Percentiles rank a stretch among this genome's conserved stretches.
Conservation (phyloP, 106 monocot genomes). For the Dioscorea dumetorum region DNA sequence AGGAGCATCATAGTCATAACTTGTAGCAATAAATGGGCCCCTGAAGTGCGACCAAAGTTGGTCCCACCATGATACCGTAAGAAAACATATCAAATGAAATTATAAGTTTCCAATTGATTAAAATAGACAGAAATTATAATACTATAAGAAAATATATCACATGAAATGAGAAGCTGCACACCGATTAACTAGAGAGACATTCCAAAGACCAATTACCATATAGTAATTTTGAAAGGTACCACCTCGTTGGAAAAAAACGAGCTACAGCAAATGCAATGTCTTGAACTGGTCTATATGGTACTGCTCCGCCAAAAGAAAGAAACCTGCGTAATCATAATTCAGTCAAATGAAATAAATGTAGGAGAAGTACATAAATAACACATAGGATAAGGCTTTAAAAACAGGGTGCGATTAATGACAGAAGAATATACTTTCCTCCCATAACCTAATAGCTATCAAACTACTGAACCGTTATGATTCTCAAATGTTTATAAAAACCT, state of each 20-base stretch:
- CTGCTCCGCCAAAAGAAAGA: constrained; percentile 65
- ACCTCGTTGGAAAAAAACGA: constrained; percentile 88
- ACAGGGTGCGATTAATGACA: no score
- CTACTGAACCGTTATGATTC: no score
- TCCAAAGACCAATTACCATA: constrained; percentile 44
- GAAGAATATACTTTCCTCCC: no score
- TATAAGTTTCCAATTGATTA: background rate
- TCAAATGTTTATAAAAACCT: constrained; percentile 1
- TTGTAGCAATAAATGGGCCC: constrained; percentile 97
- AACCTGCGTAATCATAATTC: constrained; percentile 36
- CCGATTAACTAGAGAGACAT: background rate
- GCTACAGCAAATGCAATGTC: constrained; percentile 97
- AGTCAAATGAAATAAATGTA: background rate
- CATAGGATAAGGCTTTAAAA: background rate
- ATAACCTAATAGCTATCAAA: no score
- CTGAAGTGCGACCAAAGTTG: constrained; percentile 79
- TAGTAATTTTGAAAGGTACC: constrained; percentile 99
- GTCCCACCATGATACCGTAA: constrained; percentile 94
- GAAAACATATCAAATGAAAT: background rate
- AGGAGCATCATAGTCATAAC: constrained; percentile 99
- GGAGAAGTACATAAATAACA: background rate
- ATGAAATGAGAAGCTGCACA: background rate
- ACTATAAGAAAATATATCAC: constrained; percentile 24
- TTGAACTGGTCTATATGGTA: constrained; percentile 83
- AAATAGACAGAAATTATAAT: constrained; percentile 26